Evolutionary conservation across 441 rosid species (phyloP).

Genomic region (Gossypium gossypioides): DNA sequence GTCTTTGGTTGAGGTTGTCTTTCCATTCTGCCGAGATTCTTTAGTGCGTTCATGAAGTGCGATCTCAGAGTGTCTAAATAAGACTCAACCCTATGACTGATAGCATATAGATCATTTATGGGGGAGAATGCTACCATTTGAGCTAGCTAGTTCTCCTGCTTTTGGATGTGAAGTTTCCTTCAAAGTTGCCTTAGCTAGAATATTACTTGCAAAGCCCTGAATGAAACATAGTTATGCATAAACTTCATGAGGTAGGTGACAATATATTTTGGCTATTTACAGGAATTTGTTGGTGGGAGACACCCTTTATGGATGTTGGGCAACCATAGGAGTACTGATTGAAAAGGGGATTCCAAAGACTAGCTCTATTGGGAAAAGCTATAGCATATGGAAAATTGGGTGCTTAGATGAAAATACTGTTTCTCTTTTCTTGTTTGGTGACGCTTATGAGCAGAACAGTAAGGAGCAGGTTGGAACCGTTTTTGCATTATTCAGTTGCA

Average conservation of each 20-base stretch:
- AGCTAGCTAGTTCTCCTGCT: neutral
- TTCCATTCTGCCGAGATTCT: too few relatives aligned
- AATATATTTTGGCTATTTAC: constrained; percentile 7
- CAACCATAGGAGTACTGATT: constrained; percentile 67
- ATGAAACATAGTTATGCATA: neutral
- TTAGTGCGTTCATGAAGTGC: too few relatives aligned
- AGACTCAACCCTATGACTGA: too few relatives aligned
- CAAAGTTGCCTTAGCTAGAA: neutral
- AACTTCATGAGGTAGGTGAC: constrained; percentile 5
- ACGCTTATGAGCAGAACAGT: constrained; percentile 52
- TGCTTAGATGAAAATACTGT: constrained; percentile 51
- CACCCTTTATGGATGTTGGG: constrained; percentile 76
- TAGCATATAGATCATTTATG: too few relatives aligned
- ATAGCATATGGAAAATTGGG: constrained; percentile 68
- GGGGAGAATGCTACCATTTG: too few relatives aligned
- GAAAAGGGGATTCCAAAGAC: constrained; percentile 70
- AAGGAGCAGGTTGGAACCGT: constrained; percentile 62
- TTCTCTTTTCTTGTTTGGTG: constrained; percentile 85
- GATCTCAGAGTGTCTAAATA: too few relatives aligned
- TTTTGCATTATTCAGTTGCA: constrained; percentile 66
- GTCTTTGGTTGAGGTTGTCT: too few relatives aligned
- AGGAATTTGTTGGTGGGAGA: constrained; percentile 77
- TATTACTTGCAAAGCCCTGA: constrained; percentile 1
- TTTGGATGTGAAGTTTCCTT: neutral
- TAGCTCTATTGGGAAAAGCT: constrained; percentile 68